These are phyloP conservation scores for Coniochaeta sp. DNA, from an alignment of 2,329 filamentous ascomycete genomes.

Conservation along the genomic window DNA sequence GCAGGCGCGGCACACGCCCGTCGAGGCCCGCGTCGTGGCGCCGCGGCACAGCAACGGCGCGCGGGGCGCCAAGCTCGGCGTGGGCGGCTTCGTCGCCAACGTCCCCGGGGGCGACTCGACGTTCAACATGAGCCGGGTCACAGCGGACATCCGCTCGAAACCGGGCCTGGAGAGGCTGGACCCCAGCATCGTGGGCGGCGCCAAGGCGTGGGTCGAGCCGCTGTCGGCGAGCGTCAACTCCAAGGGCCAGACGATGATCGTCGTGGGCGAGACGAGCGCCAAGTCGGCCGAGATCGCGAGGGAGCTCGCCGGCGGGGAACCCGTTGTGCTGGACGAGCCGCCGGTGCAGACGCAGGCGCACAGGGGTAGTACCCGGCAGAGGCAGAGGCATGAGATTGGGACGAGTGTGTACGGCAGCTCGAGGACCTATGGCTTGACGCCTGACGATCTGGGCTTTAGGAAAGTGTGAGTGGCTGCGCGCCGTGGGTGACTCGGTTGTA, in stretches of 20 bases:
- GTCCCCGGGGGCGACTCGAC: constrained; percentile 32
- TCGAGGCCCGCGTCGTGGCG: constrained; percentile 42
- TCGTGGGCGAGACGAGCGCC: constrained; percentile 28
- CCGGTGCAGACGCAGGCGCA: constrained; percentile 1
- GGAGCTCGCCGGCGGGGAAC: constrained; percentile 32
- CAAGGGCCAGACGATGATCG: constrained; percentile 39
- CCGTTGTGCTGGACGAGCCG: constrained; percentile 15
- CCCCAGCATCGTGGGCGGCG: constrained; percentile 39
- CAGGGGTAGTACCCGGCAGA: background rate
- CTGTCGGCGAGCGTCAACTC: constrained; percentile 37
- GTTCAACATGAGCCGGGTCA: constrained; percentile 24
- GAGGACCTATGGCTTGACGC: constrained; percentile 28
- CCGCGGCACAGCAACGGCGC: constrained; percentile 25
- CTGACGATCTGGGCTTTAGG: background rate
- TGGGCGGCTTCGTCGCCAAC: constrained; percentile 46
- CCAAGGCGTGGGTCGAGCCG: constrained; percentile 45
- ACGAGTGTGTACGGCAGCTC: constrained; percentile 11
- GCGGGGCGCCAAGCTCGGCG: constrained; percentile 36
- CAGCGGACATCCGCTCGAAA: background rate
- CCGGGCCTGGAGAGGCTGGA: constrained; percentile 27
- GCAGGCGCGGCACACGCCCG: constrained; percentile 39
- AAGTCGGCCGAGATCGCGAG: constrained; percentile 36
- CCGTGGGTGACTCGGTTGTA: background rate
- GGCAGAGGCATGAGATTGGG: background rate
- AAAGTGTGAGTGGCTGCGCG: background rate